Base-by-base conservation (phyloP, 495 filamentous ascomycete species). In the Tuber melanosporum region DNA sequence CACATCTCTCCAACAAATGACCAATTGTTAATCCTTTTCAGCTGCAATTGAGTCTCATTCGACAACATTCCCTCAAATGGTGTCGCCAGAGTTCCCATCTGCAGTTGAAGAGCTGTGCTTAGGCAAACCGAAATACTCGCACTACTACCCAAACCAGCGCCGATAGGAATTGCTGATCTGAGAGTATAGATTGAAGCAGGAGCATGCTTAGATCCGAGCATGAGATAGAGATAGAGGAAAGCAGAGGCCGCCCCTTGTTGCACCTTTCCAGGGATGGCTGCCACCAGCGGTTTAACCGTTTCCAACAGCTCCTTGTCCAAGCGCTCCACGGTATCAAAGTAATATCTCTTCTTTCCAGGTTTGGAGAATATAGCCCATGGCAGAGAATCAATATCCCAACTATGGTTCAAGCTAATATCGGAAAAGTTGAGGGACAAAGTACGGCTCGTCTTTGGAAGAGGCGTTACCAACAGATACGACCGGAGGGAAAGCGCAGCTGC, bases 11-110 rank as follows among this genome's bases (percentile, higher is more conserved):
- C 93, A 1, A 98, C 95, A 83, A 96, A 98, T 0, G 95, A 95
- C 95, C 95, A 99, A 73, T 92, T 90, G 83, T 99, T 99, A 82
- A 99, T 96, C 74, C 94, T 90, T 85, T 98, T 93, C 36, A 97
- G 87, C 82, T 98, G 94, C 52, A 92, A 83, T 49, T 91, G 90
- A 52, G 91, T 91, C 86, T 98, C 95, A 20, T 91, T 88, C 3
- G 88, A 81, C 19, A 92, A 92, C 84, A 98, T 95, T 82, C 97
- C 95, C 9, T 90, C 91, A 81, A 97, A 95, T 5, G 95, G 95
- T 0, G 93, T 94, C 17, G 92, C 88, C 5, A 99, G 89, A 9
- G 93, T 92, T 43, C 93, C 90, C 71, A 94, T 93, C 85, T 98
- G 95, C 47, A 96, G 86, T 42, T 98, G 88, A 14, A 99, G 88